Base-by-base conservation (phyloP, 2,329 filamentous ascomycete genomes). In the Neocatenulostroma microsporum region DNA sequence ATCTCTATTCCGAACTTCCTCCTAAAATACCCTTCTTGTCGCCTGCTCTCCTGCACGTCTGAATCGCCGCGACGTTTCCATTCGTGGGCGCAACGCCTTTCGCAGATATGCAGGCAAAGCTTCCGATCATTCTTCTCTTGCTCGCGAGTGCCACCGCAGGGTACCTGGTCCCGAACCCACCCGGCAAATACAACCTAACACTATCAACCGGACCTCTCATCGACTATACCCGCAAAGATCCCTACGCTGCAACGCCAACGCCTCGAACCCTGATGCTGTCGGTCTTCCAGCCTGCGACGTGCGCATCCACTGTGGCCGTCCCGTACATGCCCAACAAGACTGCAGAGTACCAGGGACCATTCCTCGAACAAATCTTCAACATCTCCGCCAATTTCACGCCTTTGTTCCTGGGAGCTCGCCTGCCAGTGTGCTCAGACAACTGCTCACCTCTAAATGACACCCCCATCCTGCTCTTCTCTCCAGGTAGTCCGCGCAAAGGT, bases 381-480 rank as follows among this genome's bases (percentile, higher is more conserved):
- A 35, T 34, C 28, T 39, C 45, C 11, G 34, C 42, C 20, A 30
- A 26, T n/a, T 37, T 34, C 19, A 32, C 17, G 36, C 13, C 28
- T 39, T 6, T 35, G 28, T 6, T 23, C 34, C 24, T 44, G 40
- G 21, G 39, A 29, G 13, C 28, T 20, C 21, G 29, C 13, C 27
- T 21, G 23, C 30, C 39, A 33, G 24, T 39, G 25, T 30, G 31
- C 30, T 27, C 33, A 15, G 32, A 11, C 8, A 24, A 21, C 35
- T n/a, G 32, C 34, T 26, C 19, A 30, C 18, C 10, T 21, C 14
- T 15, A 17, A 20, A 38, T 14, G 14, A 30, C 8, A 25, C 28
- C 19, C 45, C 44, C 4, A 24, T 71, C 21, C 36, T 73, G 17
- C 34, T 44, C 7, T 62, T 74, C 29, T 68, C 66, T 0, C 63